A percentile compares a stretch with the other conserved stretches of the same genome.
Conservation (phyloP, 2,329 filamentous ascomycete species). For the Westerdykella sp. region DNA sequence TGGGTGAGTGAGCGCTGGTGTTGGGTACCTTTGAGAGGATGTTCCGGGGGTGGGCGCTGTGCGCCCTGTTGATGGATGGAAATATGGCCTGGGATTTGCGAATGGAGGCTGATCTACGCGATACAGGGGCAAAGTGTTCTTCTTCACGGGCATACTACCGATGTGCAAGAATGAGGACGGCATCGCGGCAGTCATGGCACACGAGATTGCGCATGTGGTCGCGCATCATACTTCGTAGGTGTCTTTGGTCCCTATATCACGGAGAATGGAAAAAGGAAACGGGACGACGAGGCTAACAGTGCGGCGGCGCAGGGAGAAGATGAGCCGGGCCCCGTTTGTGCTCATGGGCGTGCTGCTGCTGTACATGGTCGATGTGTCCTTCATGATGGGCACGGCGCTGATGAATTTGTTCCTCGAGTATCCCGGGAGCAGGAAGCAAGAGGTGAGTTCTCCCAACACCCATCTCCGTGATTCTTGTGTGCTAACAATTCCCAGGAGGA, state of each 20-base stretch:
- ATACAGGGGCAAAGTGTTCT: slow-evolving; percentile 66
- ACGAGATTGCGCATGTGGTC: slow-evolving; percentile 71
- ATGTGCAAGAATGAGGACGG: slow-evolving; percentile 61
- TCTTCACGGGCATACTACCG: slow-evolving; percentile 66
- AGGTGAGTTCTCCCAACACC: slow-evolving; percentile 32
- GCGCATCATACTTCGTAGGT: slow-evolving; percentile 32
- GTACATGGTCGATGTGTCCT: slow-evolving; percentile 37
- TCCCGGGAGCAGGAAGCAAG: slow-evolving; percentile 65
- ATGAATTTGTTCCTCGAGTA: slow-evolving; percentile 59
- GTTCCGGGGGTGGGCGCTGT: too few relatives aligned
- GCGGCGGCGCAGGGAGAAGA: slow-evolving; percentile 46
- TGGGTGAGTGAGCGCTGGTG: slow-evolving; percentile 38
- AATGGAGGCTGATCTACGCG: background rate
- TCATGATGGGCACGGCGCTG: slow-evolving; percentile 38
- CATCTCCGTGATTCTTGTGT: slow-evolving; percentile 2
- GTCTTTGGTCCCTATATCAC: background rate
- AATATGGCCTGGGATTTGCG: too few relatives aligned
- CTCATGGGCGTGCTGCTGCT: slow-evolving; percentile 34
- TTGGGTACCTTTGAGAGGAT: too few relatives aligned
- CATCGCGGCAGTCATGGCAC: slow-evolving; percentile 68
- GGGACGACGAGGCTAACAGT: too few relatives aligned
- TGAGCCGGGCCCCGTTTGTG: slow-evolving; percentile 43
- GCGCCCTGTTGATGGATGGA: too few relatives aligned
- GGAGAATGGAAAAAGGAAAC: background rate
- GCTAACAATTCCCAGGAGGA: slow-evolving; percentile 49